Base-by-base conservation (phyloP, 2,329 filamentous ascomycete species). In the Arthrobotrys conoides region DNA sequence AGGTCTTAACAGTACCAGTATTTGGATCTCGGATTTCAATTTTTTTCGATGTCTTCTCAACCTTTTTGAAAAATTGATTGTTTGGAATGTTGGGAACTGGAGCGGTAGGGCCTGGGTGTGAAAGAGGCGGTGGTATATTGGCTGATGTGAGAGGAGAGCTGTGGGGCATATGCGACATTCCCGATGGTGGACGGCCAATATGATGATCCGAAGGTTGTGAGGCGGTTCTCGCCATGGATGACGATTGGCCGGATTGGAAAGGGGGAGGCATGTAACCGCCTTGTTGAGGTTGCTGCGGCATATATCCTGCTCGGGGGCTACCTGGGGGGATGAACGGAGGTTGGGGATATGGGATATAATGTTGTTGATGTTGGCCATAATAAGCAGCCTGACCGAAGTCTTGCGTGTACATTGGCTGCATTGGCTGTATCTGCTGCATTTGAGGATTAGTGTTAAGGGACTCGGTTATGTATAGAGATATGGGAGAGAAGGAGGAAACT, bases 141-240 rank as follows among this genome's bases (percentile, higher is more conserved):
- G 85, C 51, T 16, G 76, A 66, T 20, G 55, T 30, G n/a, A 75
- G 53, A 53, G 86, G 83, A 90, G 84, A 87, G 92, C 88, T 55
- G 88, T 88, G 36, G 90, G 84, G 81, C 88, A 79, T 49, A 89
- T 48, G 90, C 90, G 9, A 86, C 85, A 18, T 89, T 89, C 80
- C 89, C 87, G 85, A 93, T 92, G 27, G 91, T 88, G 44, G 88
- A 88, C 82, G 85, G 87, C 59, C 89, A 86, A 82, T 90, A 78
- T 55, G 73, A 24, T 70, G 83, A 80, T 51, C 88, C n/a, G 92
- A 92, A 71, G 92, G 88, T 84, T 96, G 92, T 1, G 93, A 96
- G 1, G 92, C 89, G 78, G 90, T 94, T 82, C 94, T 91, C 1
- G 94, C 96, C 91, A 97, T 94, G 48, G 86, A 86, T 73, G 89